Base-by-base conservation (phyloP, 163 green algal genomes). In the Scenedesmus sp. region DNA sequence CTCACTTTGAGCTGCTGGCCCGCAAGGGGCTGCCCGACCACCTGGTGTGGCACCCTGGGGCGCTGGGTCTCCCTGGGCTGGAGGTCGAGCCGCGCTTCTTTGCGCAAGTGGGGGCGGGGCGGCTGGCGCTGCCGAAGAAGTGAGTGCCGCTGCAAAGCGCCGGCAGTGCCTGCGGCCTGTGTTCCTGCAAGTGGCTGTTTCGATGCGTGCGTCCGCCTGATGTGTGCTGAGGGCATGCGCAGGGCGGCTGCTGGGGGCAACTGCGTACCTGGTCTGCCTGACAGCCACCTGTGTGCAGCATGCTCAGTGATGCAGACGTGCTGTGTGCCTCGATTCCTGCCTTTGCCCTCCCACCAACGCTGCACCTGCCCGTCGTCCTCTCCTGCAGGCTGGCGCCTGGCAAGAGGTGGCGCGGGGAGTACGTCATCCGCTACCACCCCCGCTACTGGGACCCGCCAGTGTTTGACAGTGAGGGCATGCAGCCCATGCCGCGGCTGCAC, bases 371-470 rank as follows among this genome's bases (percentile, higher is more conserved):
- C 33, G 4, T 16, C n/a, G 7, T 12, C 59, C 20, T 61, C 51
- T 61, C 15, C 20, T 65, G 15, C 88, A 92, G 89, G 59, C 83
- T 92, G 43, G 44, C 72, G 3, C 33, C 89, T 26, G 89, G 89
- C 10, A 81, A 92, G 53, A 65, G 26, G 83, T 92, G 83, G 83
- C 56, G 49, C 3, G 89, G 72, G 3, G 83, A 90, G 83, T 87
- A 72, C 24, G 89, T 92, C 2, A 46, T 92, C 22, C 89, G 89
- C 37, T 43, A 56, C 72, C 53, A 92, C 83, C 3, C 18, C 2
- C 43, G 49, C 37, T 92, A 92, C 83, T 92, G 89, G 89, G 89
- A 92, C 40, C 83, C 89, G 0, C 83, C 89, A 26, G 49, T 90
- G 6, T 92, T 37, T 43, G 89, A 92, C 65, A 70, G 88, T 26